A percentile compares a stretch with the other conserved stretches of the same genome.
Conservation (phyloP, 2,329 filamentous ascomycete species). For the Pseudogymnoascus sp. region DNA sequence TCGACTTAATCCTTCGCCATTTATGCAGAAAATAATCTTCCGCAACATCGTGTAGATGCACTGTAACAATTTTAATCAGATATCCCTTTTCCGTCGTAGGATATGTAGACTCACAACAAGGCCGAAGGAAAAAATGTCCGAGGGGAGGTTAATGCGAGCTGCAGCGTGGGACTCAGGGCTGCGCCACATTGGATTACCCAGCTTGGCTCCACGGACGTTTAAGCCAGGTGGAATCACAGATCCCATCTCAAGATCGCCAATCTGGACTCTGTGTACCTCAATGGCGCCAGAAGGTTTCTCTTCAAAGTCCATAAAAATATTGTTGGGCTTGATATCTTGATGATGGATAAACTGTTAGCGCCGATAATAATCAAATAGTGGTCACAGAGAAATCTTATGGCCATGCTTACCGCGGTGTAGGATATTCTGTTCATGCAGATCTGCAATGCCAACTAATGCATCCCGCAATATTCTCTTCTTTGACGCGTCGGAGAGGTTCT, state of each 20-base stretch:
- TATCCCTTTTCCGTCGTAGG: neutral
- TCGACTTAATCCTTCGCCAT: slow-evolving; percentile 12
- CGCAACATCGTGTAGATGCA: slow-evolving; percentile 39
- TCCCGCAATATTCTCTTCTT: slow-evolving; percentile 37
- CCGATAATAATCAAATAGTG: neutral
- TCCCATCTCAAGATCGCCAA: slow-evolving; percentile 35
- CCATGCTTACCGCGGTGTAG: slow-evolving; percentile 28
- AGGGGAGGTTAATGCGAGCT: slow-evolving; percentile 31
- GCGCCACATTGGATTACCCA: slow-evolving; percentile 38
- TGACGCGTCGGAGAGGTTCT: slow-evolving; percentile 28
- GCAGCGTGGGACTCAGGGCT: slow-evolving; percentile 38
- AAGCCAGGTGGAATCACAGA: slow-evolving; percentile 31
- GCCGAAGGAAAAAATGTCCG: slow-evolving; percentile 38
- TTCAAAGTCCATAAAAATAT: slow-evolving; percentile 35
- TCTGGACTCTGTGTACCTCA: slow-evolving; percentile 29
- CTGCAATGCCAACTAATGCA: slow-evolving; percentile 32
- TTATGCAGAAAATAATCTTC: slow-evolving; percentile 32
- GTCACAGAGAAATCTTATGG: neutral
- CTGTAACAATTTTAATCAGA: slow-evolving; percentile 18
- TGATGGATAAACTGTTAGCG: neutral
- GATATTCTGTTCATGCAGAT: slow-evolving; percentile 31
- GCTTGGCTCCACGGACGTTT: slow-evolving; percentile 29
- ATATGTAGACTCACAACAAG: slow-evolving; percentile 31
- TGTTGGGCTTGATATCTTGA: slow-evolving; percentile 37
- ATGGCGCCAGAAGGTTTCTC: neutral